Evolutionary conservation across 2,329 filamentous ascomycete species (phyloP).

Genomic region (Gremmenia infestans): DNA sequence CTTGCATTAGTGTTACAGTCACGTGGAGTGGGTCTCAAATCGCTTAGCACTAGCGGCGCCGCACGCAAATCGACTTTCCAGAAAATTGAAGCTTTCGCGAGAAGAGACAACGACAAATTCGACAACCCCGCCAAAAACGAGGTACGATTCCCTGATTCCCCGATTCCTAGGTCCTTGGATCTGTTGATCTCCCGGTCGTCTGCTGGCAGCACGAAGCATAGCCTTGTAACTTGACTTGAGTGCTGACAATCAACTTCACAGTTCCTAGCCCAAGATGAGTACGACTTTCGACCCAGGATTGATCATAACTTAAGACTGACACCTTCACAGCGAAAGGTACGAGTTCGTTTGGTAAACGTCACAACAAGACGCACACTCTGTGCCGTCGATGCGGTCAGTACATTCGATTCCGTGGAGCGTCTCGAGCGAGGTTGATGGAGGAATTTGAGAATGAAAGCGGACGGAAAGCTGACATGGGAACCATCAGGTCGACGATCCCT

Average conservation of each 20-base stretch:
- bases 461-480: slow-evolving; percentile 21
- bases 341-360: slow-evolving; percentile 30
- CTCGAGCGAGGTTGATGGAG: slow-evolving; percentile 23
- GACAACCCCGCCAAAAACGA: slow-evolving; percentile 14
- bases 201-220: neutral
- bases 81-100: slow-evolving; percentile 4
- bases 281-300: slow-evolving; percentile 13
- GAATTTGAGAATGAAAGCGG: slow-evolving; percentile 3
- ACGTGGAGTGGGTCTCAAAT: neutral
- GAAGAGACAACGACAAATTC: slow-evolving; percentile 20
- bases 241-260: slow-evolving; percentile 12
- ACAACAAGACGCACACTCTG: slow-evolving; percentile 34
- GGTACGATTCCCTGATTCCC: slow-evolving; percentile 11
- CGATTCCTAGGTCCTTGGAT: neutral
- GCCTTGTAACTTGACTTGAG: neutral
- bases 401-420: slow-evolving; percentile 8
- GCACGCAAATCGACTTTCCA: slow-evolving; percentile 1
- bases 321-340: slow-evolving; percentile 31
- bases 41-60: neutral
- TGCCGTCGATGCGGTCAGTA: slow-evolving; percentile 34
- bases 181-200: neutral
- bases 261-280: slow-evolving; percentile 33
- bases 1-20: too few relatives aligned
- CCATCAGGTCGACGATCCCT: slow-evolving; percentile 81
- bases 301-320: slow-evolving; percentile 15